A percentile compares a stretch with the other conserved stretches of the same genome.
Evolutionary conservation across 1,284 basidiomycete species (phyloP).

Genomic region (Malassezia pachydermatis): DNA sequence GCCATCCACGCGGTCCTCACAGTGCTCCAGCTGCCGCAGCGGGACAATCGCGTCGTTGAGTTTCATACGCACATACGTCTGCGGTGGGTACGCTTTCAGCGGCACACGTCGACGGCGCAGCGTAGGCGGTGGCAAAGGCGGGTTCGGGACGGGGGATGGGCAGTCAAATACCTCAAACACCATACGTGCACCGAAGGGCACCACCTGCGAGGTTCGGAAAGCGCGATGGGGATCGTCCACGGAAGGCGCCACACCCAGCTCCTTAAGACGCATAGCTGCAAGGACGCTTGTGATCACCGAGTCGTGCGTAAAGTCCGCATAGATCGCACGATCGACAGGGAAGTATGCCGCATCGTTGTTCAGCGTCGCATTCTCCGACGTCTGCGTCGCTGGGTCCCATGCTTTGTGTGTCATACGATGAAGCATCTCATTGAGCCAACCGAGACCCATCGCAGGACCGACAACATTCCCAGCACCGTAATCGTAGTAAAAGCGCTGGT

Average conservation of each 20-base stretch:
- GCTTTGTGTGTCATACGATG: slow-evolving; percentile 24
- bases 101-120: not conserved
- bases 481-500: slow-evolving; percentile 53
- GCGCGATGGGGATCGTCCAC: slow-evolving; percentile 17
- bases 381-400: slow-evolving; percentile 27
- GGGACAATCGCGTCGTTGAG: slow-evolving; percentile 21
- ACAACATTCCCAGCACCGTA: slow-evolving; percentile 71
- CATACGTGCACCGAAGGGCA: slow-evolving; percentile 39
- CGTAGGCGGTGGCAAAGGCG: not conserved
- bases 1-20: slow-evolving; percentile 27
- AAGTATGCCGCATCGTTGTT: slow-evolving; percentile 29
- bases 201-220: slow-evolving; percentile 25
- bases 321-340: slow-evolving; percentile 36
- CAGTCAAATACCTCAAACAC: slow-evolving; percentile 36
- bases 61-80: slow-evolving; percentile 10
- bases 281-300: slow-evolving; percentile 36
- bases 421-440: slow-evolving; percentile 56
- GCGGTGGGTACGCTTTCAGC: not conserved
- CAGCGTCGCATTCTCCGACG: slow-evolving; percentile 41
- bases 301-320: slow-evolving; percentile 46
- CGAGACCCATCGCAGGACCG: slow-evolving; percentile 67
- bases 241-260: slow-evolving; percentile 20
- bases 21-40: slow-evolving; percentile 26
- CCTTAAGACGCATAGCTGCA: slow-evolving; percentile 25
- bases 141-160: not conserved